phyloP scores from a whole-genome alignment of 1,284 basidiomycete genomes.

The Cryptococcus depauperatus region DNA sequence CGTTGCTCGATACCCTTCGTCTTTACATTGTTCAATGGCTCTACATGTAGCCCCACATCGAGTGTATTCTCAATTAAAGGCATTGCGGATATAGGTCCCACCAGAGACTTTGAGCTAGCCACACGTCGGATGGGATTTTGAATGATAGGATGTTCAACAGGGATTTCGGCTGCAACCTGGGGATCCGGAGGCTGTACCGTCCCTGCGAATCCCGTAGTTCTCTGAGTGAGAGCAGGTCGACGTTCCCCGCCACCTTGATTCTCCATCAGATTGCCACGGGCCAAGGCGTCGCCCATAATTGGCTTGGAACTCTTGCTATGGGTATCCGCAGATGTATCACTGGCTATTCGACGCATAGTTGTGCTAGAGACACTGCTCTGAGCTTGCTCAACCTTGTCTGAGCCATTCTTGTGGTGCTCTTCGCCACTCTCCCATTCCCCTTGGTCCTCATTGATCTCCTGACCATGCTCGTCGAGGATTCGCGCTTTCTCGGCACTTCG shows the following conservation, averaged over 20 bases:
- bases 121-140: constrained; percentile 7
- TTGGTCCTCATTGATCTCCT: constrained; percentile 15
- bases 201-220: constrained; percentile 29
- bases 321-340: constrained; percentile 21
- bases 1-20: not conserved
- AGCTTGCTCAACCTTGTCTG: not conserved
- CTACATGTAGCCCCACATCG: not conserved
- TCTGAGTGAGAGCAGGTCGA: constrained; percentile 11
- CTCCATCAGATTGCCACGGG: constrained; percentile 3
- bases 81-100: constrained; percentile 7
- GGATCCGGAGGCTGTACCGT: constrained; percentile 23
- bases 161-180: constrained; percentile 10
- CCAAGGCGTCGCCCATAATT: not conserved
- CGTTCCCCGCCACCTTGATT: constrained; percentile 2
- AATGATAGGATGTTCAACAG: constrained; percentile 8
- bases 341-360: constrained; percentile 21
- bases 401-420: constrained; percentile 9
- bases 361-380: not conserved
- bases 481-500: constrained; percentile 16
- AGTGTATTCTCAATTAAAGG: constrained; percentile 4
- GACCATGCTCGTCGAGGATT: constrained; percentile 17
- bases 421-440: constrained; percentile 32
- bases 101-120: constrained; percentile 10
- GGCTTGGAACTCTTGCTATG: constrained; percentile 1
- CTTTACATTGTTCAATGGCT: constrained; percentile 1